phyloP scores from a whole-genome alignment of 2,329 filamentous ascomycete genomes.

The Penicillium sp. region DNA sequence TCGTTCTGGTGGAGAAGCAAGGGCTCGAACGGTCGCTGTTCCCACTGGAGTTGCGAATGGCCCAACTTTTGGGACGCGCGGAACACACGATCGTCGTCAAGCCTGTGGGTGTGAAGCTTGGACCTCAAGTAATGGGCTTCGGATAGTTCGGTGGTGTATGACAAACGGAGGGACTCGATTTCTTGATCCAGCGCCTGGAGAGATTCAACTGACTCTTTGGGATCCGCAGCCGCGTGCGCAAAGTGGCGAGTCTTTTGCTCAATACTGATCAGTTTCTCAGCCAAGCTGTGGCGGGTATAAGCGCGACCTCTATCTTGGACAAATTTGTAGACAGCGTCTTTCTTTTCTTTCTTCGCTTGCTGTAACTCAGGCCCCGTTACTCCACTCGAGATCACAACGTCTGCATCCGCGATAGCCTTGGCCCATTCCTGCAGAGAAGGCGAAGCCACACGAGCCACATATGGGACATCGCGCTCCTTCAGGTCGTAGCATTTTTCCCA shows the following conservation, averaged over 20 bases:
- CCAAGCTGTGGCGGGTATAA: conserved; percentile 17
- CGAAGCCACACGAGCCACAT: conserved; percentile 40
- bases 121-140: conserved; percentile 35
- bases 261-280: conserved; percentile 23
- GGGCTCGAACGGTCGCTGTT: conserved; percentile 71
- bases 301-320: conserved; percentile 29
- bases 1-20: conserved; percentile 61
- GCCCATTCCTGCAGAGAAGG: conserved; percentile 36
- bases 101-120: conserved; percentile 26
- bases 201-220: conserved; percentile 15
- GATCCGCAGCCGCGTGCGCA: conserved; percentile 29
- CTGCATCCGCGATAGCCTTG: conserved; percentile 26
- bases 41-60: conserved; percentile 64
- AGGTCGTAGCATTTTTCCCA: conserved; percentile 28
- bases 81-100: conserved; percentile 57
- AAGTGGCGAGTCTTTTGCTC: conserved; percentile 30
- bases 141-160: not conserved
- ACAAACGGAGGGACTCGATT: conserved; percentile 13
- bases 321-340: conserved; percentile 16
- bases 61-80: conserved; percentile 35
- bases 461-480: conserved; percentile 16
- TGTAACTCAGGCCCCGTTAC: not conserved
- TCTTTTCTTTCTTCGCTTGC: conserved; percentile 3
- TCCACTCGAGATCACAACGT: not conserved
- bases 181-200: conserved; percentile 27